Conservation (phyloP, 2,329 filamentous ascomycete genomes). For the Paraconiothyrium sp. region DNA sequence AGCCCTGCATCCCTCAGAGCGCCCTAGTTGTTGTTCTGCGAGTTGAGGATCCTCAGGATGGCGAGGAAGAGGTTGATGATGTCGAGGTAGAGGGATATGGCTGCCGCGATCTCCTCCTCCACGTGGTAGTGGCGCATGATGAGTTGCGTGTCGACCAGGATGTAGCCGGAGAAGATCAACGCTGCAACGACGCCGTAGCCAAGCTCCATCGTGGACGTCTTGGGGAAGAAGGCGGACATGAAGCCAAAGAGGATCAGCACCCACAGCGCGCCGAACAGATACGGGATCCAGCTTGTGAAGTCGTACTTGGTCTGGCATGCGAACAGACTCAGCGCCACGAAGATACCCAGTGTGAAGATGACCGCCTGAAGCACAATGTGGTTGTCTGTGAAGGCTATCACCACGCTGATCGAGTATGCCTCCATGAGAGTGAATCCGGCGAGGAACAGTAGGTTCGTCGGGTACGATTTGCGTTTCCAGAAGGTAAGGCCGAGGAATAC, state of each 20-base stretch:
- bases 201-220: slow-evolving; percentile 82
- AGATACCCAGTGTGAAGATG: slow-evolving; percentile 78
- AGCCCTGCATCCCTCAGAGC: neutral
- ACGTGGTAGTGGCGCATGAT: slow-evolving; percentile 96
- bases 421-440: slow-evolving; percentile 89
- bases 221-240: slow-evolving; percentile 88
- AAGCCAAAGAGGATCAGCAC: slow-evolving; percentile 91
- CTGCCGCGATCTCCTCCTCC: slow-evolving; percentile 96
- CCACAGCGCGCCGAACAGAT: slow-evolving; percentile 91
- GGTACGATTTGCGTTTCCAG: slow-evolving; percentile 72
- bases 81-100: slow-evolving; percentile 94
- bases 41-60: slow-evolving; percentile 95
- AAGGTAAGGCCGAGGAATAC: slow-evolving; percentile 50
- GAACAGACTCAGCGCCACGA: slow-evolving; percentile 75
- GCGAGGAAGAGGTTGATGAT: slow-evolving; percentile 97
- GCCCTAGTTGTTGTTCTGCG: slow-evolving; percentile 86
- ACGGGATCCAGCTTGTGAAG: slow-evolving; percentile 97
- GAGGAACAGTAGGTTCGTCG: slow-evolving; percentile 93
- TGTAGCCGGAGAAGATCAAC: slow-evolving; percentile 92
- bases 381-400: slow-evolving; percentile 89
- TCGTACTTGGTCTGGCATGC: slow-evolving; percentile 98
- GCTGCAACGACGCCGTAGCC: slow-evolving; percentile 84
- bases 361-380: slow-evolving; percentile 89
- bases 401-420: slow-evolving; percentile 91
- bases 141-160: slow-evolving; percentile 95